Percentiles rank a stretch among this genome's conserved stretches.
Evolutionary conservation across 139 green algal species (phyloP).

Genomic region (Picochlorum sp.): DNA sequence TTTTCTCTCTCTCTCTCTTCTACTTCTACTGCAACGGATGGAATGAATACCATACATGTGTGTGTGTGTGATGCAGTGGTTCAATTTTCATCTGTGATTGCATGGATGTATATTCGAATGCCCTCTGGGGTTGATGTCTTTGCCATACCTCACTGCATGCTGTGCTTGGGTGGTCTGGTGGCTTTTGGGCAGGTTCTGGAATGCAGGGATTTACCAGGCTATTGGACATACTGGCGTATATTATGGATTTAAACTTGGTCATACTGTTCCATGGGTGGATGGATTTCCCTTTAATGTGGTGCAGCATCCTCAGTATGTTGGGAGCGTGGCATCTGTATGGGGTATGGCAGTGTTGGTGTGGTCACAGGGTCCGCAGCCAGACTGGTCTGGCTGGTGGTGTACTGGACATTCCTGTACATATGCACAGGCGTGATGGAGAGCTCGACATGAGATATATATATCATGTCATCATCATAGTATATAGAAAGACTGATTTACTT

Average conservation of each 20-base stretch:
- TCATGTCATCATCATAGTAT: not conserved
- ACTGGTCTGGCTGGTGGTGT: slow-evolving; percentile 27
- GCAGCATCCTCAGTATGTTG: slow-evolving; percentile 74
- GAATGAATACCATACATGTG: no score
- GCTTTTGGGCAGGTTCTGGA: slow-evolving; percentile 51
- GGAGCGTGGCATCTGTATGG: slow-evolving; percentile 53
- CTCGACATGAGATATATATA: slow-evolving; percentile 5
- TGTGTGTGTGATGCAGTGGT: slow-evolving; percentile 11
- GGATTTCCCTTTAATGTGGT: slow-evolving; percentile 72
- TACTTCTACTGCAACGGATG: no score
- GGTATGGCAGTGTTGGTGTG: slow-evolving; percentile 31
- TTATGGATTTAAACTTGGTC: slow-evolving; percentile 70
- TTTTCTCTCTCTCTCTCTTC: no score
- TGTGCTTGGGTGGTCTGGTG: slow-evolving; percentile 9
- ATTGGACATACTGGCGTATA: slow-evolving; percentile 73
- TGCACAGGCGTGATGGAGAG: slow-evolving; percentile 45
- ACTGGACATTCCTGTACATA: slow-evolving; percentile 56
- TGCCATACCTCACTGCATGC: slow-evolving; percentile 17
- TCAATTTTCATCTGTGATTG: slow-evolving; percentile 24
- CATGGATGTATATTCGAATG: slow-evolving; percentile 35
- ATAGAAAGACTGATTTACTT: not conserved
- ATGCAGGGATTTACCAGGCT: slow-evolving; percentile 59
- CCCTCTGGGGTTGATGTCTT: slow-evolving; percentile 33
- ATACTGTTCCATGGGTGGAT: slow-evolving; percentile 56
- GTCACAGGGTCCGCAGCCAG: slow-evolving; percentile 14